Percentiles rank a stretch among this genome's conserved stretches.
These are phyloP conservation scores for Ophidiomyces ophidiicola DNA, from an alignment of 2,329 filamentous ascomycete species.

Conservation along the genomic window DNA sequence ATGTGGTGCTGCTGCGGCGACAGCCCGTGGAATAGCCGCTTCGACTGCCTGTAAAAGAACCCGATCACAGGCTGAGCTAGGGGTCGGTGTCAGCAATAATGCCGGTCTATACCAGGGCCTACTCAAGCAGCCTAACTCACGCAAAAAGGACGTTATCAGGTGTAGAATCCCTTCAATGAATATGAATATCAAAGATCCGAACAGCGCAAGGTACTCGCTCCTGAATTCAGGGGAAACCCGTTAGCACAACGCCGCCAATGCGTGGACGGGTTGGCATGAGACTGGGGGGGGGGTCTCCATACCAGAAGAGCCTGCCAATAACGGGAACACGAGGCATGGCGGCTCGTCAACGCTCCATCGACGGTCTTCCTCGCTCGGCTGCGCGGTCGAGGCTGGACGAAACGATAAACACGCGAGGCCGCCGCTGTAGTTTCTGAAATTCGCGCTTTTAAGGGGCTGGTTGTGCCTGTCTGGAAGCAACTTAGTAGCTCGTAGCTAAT, in stretches of 20 bases:
- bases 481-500: no score
- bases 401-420: no score
- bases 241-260: no score
- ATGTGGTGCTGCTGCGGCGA: constrained; percentile 57
- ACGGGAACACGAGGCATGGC: constrained; percentile 48
- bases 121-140: constrained; percentile 45
- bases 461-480: no score
- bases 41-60: constrained; percentile 71
- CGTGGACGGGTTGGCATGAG: no score
- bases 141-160: constrained; percentile 75
- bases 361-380: no score
- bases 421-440: no score
- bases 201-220: constrained; percentile 74
- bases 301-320: constrained; percentile 48
- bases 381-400: no score
- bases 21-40: constrained; percentile 67
- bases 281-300: constrained; percentile 13
- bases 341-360: no score
- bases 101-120: no score
- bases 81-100: no score
- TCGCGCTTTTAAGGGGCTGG: no score
- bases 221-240: constrained; percentile 31
- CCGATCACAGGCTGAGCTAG: constrained; percentile 65
- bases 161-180: constrained; percentile 71
- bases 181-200: constrained; percentile 73